phyloP scores from a whole-genome alignment of 2,329 filamentous ascomycete species.

The Aspergillus carbonarius region DNA sequence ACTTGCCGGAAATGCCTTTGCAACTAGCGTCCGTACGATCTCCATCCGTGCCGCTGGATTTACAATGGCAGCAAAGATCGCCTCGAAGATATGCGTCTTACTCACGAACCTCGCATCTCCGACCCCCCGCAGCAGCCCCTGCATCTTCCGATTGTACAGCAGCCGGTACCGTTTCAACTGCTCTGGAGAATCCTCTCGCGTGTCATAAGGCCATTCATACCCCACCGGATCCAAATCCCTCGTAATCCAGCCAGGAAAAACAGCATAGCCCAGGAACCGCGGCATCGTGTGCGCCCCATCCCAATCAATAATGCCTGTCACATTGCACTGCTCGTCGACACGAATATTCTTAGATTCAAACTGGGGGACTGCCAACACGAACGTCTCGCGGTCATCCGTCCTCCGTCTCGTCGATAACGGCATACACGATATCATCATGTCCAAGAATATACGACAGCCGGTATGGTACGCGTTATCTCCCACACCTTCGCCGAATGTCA shows the following conservation, averaged over 20 bases:
- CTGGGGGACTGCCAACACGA: neutral
- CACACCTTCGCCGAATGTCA: neutral
- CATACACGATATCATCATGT: constrained; percentile 2
- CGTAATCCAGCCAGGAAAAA: constrained; percentile 2
- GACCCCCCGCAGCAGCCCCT: neutral
- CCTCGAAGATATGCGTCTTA: neutral
- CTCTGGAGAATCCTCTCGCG: neutral
- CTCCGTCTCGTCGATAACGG: neutral
- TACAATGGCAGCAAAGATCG: neutral
- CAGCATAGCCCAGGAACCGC: neutral
- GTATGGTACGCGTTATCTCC: neutral
- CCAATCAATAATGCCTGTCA: constrained; percentile 3
- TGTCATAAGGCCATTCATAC: neutral
- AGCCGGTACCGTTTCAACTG: neutral
- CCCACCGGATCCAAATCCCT: neutral
- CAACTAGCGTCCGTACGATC: neutral
- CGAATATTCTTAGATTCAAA: neutral
- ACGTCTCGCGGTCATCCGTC: neutral
- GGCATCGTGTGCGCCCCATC: constrained; percentile 5
- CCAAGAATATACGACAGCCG: neutral
- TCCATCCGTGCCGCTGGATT: neutral
- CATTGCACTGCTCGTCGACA: neutral
- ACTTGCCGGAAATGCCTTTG: neutral
- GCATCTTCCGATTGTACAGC: constrained; percentile 4
- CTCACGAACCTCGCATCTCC: neutral